Conservation (phyloP, 805 yeast species). For the Saccharomycopsis oosterbeekiorum region DNA sequence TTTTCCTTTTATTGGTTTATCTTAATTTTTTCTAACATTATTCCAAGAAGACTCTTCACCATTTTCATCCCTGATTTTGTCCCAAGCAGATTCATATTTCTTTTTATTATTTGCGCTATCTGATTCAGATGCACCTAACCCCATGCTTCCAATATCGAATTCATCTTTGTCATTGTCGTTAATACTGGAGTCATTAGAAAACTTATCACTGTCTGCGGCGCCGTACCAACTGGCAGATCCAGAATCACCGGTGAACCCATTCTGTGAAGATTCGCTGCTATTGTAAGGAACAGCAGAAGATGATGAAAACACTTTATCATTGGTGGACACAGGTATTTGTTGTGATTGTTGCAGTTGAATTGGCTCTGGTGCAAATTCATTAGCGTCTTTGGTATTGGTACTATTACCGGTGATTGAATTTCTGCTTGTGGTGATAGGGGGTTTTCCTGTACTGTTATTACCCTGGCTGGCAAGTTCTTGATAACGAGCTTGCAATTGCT, state of each 20-base stretch:
- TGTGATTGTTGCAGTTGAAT: not conserved
- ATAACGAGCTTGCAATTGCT: not conserved
- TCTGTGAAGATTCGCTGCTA: not conserved
- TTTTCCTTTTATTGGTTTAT: not conserved
- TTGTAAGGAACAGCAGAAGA: not conserved
- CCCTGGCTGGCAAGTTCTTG: not conserved
- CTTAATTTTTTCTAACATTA: not conserved
- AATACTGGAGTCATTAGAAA: not conserved
- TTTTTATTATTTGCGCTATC: not conserved
- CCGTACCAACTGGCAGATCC: not conserved
- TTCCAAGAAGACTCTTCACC: slow-evolving; percentile 4
- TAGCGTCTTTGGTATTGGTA: too few species aligned
- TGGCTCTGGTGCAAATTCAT: not conserved
- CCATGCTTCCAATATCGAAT: slow-evolving; percentile 8
- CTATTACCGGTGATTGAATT: not conserved
- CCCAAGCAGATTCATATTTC: slow-evolving; percentile 12
- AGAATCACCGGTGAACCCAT: not conserved
- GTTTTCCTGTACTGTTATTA: not conserved
- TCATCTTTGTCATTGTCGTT: not conserved
- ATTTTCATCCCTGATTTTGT: slow-evolving; percentile 11
- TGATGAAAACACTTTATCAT: not conserved
- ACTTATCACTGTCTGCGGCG: not conserved
- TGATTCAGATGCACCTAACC: slow-evolving; percentile 3
- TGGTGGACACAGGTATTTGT: not conserved
- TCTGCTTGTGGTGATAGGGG: not conserved